Percentiles rank a stretch among this genome's conserved stretches.
These are phyloP conservation scores for Candida freyschussii DNA, from an alignment of 1,139 yeast genomes.

Conservation along the genomic window DNA sequence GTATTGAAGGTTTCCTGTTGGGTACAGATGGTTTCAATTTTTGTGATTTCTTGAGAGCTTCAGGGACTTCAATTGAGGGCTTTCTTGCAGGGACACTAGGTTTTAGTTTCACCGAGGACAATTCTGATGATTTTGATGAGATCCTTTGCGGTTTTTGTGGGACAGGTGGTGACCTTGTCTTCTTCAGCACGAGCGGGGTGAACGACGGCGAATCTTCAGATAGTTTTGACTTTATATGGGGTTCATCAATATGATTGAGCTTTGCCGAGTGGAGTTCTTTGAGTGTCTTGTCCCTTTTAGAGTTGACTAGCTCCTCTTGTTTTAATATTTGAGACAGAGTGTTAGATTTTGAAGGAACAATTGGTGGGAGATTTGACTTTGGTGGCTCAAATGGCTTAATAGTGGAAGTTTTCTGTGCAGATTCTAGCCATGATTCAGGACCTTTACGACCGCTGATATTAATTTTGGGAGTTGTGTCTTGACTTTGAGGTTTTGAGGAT, in stretches of 20 bases:
- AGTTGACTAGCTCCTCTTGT: slow-evolving; percentile 8
- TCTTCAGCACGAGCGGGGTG: slow-evolving; percentile 17
- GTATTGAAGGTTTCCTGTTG: slow-evolving; percentile 17
- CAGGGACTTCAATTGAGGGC: slow-evolving; percentile 21
- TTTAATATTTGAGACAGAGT: slow-evolving; percentile 10
- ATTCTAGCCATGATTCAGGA: slow-evolving; percentile 20
- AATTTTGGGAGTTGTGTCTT: slow-evolving; percentile 4
- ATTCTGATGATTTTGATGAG: not conserved
- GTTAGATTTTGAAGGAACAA: slow-evolving; percentile 21
- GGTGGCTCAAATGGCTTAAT: slow-evolving; percentile 12
- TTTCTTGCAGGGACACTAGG: slow-evolving; percentile 25
- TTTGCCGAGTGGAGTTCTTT: slow-evolving; percentile 13
- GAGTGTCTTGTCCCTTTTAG: slow-evolving; percentile 9
- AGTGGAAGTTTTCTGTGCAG: slow-evolving; percentile 17
- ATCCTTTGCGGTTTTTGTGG: slow-evolving; percentile 11
- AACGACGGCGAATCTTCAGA: slow-evolving; percentile 8
- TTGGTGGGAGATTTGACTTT: slow-evolving; percentile 19
- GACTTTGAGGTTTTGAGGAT: slow-evolving; percentile 9
- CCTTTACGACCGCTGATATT: not conserved
- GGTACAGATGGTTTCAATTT: slow-evolving; percentile 24
- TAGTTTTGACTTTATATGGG: not conserved
- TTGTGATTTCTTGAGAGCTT: slow-evolving; percentile 16
- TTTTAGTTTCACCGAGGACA: slow-evolving; percentile 21
- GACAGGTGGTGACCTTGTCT: slow-evolving; percentile 14
- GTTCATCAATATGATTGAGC: slow-evolving; percentile 12